phyloP scores from a whole-genome alignment of 2,329 filamentous ascomycete species.

The Penicillium psychrosexuale region DNA sequence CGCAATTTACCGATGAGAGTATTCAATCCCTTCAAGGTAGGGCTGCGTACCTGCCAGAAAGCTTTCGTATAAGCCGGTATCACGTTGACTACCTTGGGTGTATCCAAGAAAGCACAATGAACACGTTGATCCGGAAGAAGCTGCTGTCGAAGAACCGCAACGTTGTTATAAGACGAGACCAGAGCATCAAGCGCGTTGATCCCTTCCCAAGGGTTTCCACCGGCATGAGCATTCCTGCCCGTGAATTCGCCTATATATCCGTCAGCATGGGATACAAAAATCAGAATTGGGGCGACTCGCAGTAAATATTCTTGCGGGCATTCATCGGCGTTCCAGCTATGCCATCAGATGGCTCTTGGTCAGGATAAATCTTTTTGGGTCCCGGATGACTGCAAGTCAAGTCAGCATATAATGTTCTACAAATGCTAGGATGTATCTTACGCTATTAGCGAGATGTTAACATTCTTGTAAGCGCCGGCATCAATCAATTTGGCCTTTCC shows the following conservation, averaged over 20 bases:
- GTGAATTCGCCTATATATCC: constrained; percentile 34
- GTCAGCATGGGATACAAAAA: not conserved
- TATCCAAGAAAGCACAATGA: constrained; percentile 55
- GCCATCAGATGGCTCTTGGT: constrained; percentile 19
- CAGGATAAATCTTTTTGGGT: constrained; percentile 26
- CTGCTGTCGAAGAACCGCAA: constrained; percentile 57
- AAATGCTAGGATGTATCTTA: constrained; percentile 20
- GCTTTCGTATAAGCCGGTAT: constrained; percentile 53
- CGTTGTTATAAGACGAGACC: constrained; percentile 39
- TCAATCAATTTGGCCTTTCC: constrained; percentile 44
- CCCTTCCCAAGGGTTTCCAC: constrained; percentile 57
- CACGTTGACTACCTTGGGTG: constrained; percentile 55
- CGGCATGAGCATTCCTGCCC: constrained; percentile 57
- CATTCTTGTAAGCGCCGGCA: constrained; percentile 42
- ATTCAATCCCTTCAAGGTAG: constrained; percentile 43
- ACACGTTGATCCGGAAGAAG: constrained; percentile 52
- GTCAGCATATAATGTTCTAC: not conserved
- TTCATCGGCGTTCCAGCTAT: constrained; percentile 32
- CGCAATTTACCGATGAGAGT: constrained; percentile 27
- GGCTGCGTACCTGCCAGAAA: constrained; percentile 47
- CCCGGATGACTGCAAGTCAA: constrained; percentile 22
- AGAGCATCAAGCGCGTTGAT: constrained; percentile 59
- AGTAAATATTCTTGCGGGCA: constrained; percentile 35
- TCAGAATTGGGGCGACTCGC: constrained; percentile 9
- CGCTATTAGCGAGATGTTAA: constrained; percentile 47